These are phyloP conservation scores for Phytophthora pisi DNA, from an alignment of 352 stramenopile genomes.

Conservation along the genomic window DNA sequence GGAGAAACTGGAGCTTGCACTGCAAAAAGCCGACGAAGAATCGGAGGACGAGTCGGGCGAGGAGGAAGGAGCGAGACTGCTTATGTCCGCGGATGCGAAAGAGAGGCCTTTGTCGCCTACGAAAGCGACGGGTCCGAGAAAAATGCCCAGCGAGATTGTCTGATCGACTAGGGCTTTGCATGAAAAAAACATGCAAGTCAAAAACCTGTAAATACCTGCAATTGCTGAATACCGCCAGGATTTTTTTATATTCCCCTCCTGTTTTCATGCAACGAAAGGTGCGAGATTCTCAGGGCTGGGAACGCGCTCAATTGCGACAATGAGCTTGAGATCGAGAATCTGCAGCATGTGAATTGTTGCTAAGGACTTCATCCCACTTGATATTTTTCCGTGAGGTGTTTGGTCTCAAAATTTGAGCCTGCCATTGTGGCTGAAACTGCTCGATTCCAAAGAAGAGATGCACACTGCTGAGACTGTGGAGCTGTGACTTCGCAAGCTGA, in stretches of 20 bases:
- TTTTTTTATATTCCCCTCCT: too few species aligned
- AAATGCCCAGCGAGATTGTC: slow-evolving; percentile 12
- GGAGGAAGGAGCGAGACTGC: slow-evolving; percentile 20
- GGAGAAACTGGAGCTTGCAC: slow-evolving; percentile 28
- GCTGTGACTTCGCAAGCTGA: neutral
- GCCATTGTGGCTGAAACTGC: neutral
- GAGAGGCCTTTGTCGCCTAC: neutral
- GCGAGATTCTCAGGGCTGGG: too few species aligned
- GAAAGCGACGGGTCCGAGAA: neutral
- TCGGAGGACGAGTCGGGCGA: slow-evolving; percentile 21
- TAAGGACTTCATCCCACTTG: neutral
- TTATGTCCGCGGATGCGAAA: slow-evolving; percentile 10
- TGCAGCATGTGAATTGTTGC: neutral
- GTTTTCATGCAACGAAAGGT: too few species aligned
- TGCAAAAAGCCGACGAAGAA: slow-evolving; percentile 26
- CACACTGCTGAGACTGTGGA: neutral
- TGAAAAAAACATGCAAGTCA: neutral
- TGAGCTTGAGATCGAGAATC: neutral
- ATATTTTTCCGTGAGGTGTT: neutral
- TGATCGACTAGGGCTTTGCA: slow-evolving; percentile 2
- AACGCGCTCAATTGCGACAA: neutral
- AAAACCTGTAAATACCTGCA: neutral
- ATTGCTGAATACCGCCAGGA: neutral
- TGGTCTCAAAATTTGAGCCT: neutral
- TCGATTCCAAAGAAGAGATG: neutral